Base-by-base conservation (phyloP, 352 stramenopile species). In the Heterotrichella gracilis region DNA sequence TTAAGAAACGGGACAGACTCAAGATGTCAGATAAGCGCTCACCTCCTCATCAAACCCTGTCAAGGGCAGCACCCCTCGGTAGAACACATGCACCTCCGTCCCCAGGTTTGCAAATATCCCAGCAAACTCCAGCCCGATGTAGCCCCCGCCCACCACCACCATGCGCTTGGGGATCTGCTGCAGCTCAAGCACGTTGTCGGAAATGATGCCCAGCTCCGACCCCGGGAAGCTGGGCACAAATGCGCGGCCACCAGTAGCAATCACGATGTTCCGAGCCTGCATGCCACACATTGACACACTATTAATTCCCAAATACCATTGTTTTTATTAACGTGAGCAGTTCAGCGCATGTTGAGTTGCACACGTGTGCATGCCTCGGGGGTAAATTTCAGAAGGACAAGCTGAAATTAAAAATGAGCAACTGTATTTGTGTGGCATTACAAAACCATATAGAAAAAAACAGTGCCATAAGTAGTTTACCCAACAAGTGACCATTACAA, bases 41-140 rank as follows among this genome's bases (percentile, higher is more conserved):
- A 93, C 81, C 74, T 89, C 81, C 21, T 78, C 75, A 76, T 94
- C 87, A 74, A 94, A 94, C 40, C 78, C 77, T 42, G 85, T 81
- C 24, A 94, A 77, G 40, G 89, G 83, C 25, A 84, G 76, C 74
- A 85, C 79, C 66, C 80, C 80, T 63, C 87, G 83, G 75, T 83
- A 90, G 75, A 91, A 87, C 22, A 94, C 74, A 22, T 78, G 82
- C 23, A 87, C 72, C 25, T 96, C 85, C 19, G 78, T 84, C 25
- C 90, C 87, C 17, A 97, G 76, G 22, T 78, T 79, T 72, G 95
- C 85, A 68, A 98, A 85, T 68, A 97, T 85, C 25, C 89, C 87
- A 0, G 89, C 90, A 25, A 97, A 76, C 81, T 97, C 90, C 0
- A 96, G 86, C 22, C 87, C 91, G 76, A 98, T 98, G 79, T 98